Percentiles rank a stretch among this genome's conserved stretches.
Conservation (phyloP, 768 basidiomycete genomes). For the Hysterangium stoloniferum region DNA sequence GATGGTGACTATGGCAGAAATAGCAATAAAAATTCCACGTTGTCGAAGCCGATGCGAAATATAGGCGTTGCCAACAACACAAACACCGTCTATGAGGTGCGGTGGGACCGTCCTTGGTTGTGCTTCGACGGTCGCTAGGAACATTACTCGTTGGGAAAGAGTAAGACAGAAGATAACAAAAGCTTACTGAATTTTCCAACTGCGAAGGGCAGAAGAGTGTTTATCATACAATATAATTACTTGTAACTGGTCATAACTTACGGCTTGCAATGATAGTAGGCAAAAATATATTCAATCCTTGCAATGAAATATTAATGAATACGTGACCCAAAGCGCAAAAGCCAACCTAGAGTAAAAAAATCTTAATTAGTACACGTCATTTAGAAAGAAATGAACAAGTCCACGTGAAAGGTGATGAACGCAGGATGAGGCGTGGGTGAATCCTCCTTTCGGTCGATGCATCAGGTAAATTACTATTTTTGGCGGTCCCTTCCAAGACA, state of each 20-base stretch:
- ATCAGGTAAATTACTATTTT: constrained; percentile 25
- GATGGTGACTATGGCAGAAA: constrained; percentile 32
- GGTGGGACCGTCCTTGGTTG: constrained; percentile 45
- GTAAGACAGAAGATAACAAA: not conserved
- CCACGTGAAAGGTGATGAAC: constrained; percentile 27
- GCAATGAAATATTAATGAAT: constrained; percentile 24
- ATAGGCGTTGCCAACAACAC: constrained; percentile 31
- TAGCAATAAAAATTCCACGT: constrained; percentile 30
- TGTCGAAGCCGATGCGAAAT: constrained; percentile 23
- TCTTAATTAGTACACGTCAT: not conserved
- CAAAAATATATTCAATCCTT: constrained; percentile 31
- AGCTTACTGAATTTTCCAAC: constrained; percentile 3
- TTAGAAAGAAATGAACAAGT: no score
- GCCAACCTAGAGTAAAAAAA: constrained; percentile 14
- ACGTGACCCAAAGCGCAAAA: constrained; percentile 20
- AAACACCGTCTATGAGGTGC: constrained; percentile 34
- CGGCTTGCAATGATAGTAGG: constrained; percentile 39
- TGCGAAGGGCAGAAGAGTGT: constrained; percentile 16
- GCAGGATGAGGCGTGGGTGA: constrained; percentile 22
- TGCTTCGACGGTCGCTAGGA: constrained; percentile 34
- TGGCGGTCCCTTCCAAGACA: constrained; percentile 30
- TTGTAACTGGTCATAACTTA: constrained; percentile 21
- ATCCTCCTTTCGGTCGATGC: constrained; percentile 25
- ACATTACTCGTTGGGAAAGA: no score
- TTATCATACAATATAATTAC: not conserved